Percentiles rank a stretch among this genome's conserved stretches.
Evolutionary conservation across 768 basidiomycete species (phyloP).

Genomic region (Trametes elegans): DNA sequence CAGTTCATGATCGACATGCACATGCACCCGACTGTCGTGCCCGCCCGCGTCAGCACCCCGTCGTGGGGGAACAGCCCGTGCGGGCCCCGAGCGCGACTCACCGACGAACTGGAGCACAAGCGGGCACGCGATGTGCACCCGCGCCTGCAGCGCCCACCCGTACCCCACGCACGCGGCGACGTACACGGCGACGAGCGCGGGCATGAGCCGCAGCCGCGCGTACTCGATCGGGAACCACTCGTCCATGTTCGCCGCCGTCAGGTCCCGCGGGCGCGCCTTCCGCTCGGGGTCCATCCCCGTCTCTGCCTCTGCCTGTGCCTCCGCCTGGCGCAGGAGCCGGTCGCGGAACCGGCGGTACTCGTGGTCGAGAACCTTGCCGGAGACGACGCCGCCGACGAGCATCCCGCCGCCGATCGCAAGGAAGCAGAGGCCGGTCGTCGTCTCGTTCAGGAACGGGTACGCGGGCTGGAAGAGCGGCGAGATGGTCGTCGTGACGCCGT

Average conservation of each 20-base stretch:
- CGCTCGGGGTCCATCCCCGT: slow-evolving; percentile 28
- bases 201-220: slow-evolving; percentile 50
- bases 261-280: slow-evolving; percentile 20
- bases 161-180: slow-evolving; percentile 47
- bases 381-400: slow-evolving; percentile 53
- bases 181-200: slow-evolving; percentile 40
- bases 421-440: slow-evolving; percentile 74
- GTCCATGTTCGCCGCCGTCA: slow-evolving; percentile 30
- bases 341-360: slow-evolving; percentile 52
- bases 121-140: slow-evolving; percentile 50
- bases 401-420: slow-evolving; percentile 74
- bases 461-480: slow-evolving; percentile 56
- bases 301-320: no score
- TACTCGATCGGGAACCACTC: slow-evolving; percentile 58
- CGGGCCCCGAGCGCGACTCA: slow-evolving; percentile 26
- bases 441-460: slow-evolving; percentile 61
- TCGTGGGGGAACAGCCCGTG: slow-evolving; percentile 7
- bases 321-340: slow-evolving; percentile 18
- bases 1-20: slow-evolving; percentile 51
- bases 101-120: slow-evolving; percentile 45
- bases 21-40: slow-evolving; percentile 48
- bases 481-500: slow-evolving; percentile 57
- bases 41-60: no score
- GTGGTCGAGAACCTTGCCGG: slow-evolving; percentile 62
- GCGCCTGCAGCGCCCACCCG: slow-evolving; percentile 56